Evolutionary conservation across 1,139 yeast genomes (phyloP).

Genomic region (Blastobotrys buckinghamii): DNA sequence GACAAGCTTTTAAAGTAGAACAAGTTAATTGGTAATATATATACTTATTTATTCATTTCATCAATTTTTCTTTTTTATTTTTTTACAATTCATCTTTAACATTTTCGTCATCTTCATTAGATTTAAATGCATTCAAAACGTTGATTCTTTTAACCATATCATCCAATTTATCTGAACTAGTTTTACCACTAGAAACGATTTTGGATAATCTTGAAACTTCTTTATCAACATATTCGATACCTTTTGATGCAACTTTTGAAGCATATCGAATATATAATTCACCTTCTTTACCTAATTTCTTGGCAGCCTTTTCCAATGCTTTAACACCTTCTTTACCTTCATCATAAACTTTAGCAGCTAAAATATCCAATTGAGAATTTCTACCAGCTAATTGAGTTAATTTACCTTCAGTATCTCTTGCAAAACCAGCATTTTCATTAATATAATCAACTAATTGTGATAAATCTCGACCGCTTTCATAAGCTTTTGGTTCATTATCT

Average conservation of each 20-base stretch:
- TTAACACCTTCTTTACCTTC: conserved; percentile 13
- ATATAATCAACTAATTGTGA: conserved; percentile 44
- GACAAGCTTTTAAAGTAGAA: conserved; percentile 39
- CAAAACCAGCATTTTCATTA: conserved; percentile 47
- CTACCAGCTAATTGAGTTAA: conserved; percentile 52
- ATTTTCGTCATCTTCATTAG: not conserved
- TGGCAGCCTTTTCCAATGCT: conserved; percentile 21
- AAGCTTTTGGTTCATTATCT: conserved; percentile 37
- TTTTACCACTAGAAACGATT: conserved; percentile 37
- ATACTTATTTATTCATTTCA: not conserved
- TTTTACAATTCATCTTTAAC: not conserved
- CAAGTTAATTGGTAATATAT: conserved; percentile 9
- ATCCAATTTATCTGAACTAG: conserved; percentile 31
- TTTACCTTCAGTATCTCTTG: conserved; percentile 49
- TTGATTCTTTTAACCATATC: conserved; percentile 31
- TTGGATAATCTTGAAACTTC: conserved; percentile 50
- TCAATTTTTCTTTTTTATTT: no score
- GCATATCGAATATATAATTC: conserved; percentile 48
- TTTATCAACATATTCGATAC: conserved; percentile 40
- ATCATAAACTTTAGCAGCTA: conserved; percentile 19
- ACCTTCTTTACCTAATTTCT: conserved; percentile 26
- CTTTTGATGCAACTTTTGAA: conserved; percentile 45
- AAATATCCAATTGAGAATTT: conserved; percentile 39
- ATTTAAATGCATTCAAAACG: conserved; percentile 26
- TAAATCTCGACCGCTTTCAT: conserved; percentile 42